Base-by-base conservation (phyloP, 2,329 filamentous ascomycete genomes). In the Calonectria crousiana region DNA sequence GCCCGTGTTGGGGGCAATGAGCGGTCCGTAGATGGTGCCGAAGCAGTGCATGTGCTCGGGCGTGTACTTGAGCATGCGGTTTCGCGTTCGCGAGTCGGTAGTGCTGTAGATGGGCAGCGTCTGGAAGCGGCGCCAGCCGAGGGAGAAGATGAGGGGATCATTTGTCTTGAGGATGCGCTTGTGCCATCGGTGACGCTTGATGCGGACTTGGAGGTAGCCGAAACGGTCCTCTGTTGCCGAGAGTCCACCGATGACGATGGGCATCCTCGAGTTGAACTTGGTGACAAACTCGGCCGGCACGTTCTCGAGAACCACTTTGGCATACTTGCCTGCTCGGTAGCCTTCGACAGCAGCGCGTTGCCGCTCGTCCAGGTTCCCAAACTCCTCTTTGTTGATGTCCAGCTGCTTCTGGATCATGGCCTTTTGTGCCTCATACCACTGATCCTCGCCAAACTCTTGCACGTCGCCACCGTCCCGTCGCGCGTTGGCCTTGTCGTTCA, bases 31-130 rank as follows among this genome's bases (percentile, higher is more conserved):
- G 85, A 98, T 95, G 66, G 96, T 98, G 51, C 92, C 97, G 83
- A 98, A 98, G 87, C 97, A 99, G 87, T 98, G 97, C 95, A 98
- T 98, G 83, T 99, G 97, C 88, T 99, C 97, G 0, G 97, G 97
- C 0, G 96, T 98, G 85, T 99, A 99, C 85, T 99, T 99, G 75
- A 99, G 91, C 96, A 99, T 98, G 72, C 97, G 93, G 86, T 98
- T 98, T 76, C 97, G 91, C 32, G 95, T 97, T 79, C 97, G 92
- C 75, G 95, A 98, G 85, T 98, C 97, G 30, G 95, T 97, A 72
- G 97, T 98, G 86, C 94, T 97, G 90, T 98, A 99, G 74, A 98
- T 92, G 23, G 96, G 96, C 78, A 97, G 88, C 8, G 94, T 93
- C 86, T 98, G 97, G 88, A 99, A 99, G 74, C 97, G 91, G 66